Conservation (phyloP, 148 eudicot genomes). For the Silene uniflora region DNA sequence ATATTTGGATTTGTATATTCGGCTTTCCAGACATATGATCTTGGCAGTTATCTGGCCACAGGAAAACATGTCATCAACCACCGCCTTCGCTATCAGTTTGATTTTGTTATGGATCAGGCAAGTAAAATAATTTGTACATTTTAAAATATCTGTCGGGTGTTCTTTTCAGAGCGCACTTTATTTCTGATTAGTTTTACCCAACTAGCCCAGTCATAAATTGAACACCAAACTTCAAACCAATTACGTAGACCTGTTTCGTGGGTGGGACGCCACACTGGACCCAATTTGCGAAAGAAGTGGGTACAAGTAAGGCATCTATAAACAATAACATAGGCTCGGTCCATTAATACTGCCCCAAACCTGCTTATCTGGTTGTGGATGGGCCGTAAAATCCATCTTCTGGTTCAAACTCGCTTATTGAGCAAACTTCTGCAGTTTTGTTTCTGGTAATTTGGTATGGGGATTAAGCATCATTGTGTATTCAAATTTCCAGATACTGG, state of each 20-base stretch:
- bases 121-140: conserved; percentile 19
- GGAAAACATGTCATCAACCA: conserved; percentile 53
- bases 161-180: neutral
- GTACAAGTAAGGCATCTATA: neutral
- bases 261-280: neutral
- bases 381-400: neutral
- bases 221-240: neutral
- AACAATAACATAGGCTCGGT: too few species aligned
- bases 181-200: neutral
- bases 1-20: conserved; percentile 74
- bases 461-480: neutral
- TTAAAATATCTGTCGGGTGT: too few species aligned
- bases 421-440: neutral
- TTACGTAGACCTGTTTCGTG: neutral
- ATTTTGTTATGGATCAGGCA: conserved; percentile 87
- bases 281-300: neutral
- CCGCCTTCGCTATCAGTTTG: conserved; percentile 59
- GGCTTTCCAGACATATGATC: conserved; percentile 60
- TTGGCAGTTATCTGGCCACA: conserved; percentile 40
- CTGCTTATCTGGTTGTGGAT: neutral
- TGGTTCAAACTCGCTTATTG: neutral
- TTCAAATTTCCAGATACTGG: conserved; percentile 53
- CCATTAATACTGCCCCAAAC: neutral
- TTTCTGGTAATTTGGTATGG: neutral
- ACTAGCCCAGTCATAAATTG: neutral